Evolutionary conservation across 257 asterid genomes (phyloP).

Genomic region (Forsythia suspensa): DNA sequence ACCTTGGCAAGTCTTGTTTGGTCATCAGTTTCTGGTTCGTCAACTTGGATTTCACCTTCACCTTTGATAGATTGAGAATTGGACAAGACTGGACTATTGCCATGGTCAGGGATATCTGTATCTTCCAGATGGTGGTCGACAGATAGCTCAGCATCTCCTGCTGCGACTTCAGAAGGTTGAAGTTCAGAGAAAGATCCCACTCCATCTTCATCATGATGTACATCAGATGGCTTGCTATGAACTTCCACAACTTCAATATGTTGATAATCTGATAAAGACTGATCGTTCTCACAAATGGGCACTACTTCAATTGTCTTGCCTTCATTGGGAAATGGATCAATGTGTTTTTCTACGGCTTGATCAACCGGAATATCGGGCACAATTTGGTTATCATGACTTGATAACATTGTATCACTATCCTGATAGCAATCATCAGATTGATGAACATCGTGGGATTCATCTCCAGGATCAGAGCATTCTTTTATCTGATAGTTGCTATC

Average conservation of each 20-base stretch:
- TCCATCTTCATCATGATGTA: not conserved
- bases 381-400: slow-evolving; percentile 19
- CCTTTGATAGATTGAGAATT: not conserved
- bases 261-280: slow-evolving; percentile 27
- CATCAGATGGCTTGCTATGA: slow-evolving; percentile 16
- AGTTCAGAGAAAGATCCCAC: slow-evolving; percentile 14
- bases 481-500: slow-evolving; percentile 22
- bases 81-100: not conserved
- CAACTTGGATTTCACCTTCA: not conserved
- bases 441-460: slow-evolving; percentile 16
- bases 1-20: slow-evolving; percentile 13
- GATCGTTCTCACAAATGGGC: slow-evolving; percentile 17
- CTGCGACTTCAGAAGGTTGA: slow-evolving; percentile 25
- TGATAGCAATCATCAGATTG: slow-evolving; percentile 17
- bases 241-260: slow-evolving; percentile 18
- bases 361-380: slow-evolving; percentile 20
- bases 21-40: slow-evolving; percentile 1
- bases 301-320: not conserved
- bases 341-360: slow-evolving; percentile 25
- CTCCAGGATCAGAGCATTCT: slow-evolving; percentile 29
- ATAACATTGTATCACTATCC: slow-evolving; percentile 17
- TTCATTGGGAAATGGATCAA: slow-evolving; percentile 1
- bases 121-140: slow-evolving; percentile 20
- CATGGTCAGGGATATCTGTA: slow-evolving; percentile 10
- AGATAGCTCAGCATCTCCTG: slow-evolving; percentile 24